phyloP scores from a whole-genome alignment of 495 filamentous ascomycete genomes.

The Annulohypoxylon bovei region DNA sequence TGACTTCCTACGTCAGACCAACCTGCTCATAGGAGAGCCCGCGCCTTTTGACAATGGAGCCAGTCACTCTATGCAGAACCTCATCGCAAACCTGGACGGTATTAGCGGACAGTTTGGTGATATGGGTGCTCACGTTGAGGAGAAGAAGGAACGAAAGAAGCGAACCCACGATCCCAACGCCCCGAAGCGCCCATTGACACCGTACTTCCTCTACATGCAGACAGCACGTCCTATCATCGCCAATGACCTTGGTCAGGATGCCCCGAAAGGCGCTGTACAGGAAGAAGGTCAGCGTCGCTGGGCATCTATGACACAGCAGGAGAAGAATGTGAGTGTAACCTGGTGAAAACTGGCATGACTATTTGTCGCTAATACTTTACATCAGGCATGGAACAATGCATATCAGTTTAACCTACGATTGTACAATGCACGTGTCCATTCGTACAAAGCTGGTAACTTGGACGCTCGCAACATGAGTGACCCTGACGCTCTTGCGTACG shows the following conservation, averaged over 20 bases:
- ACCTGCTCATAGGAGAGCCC: slow-evolving; percentile 76
- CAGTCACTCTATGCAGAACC: slow-evolving; percentile 59
- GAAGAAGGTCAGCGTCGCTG: slow-evolving; percentile 85
- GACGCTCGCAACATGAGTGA: slow-evolving; percentile 71
- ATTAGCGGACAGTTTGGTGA: slow-evolving; percentile 46
- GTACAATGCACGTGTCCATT: slow-evolving; percentile 76
- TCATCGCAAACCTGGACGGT: slow-evolving; percentile 56
- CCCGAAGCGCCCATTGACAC: slow-evolving; percentile 91
- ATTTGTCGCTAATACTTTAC: slow-evolving; percentile 18
- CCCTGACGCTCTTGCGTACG: slow-evolving; percentile 64
- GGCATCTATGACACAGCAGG: slow-evolving; percentile 73
- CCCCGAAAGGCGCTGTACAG: slow-evolving; percentile 80
- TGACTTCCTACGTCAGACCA: slow-evolving; percentile 85
- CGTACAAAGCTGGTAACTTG: slow-evolving; percentile 74
- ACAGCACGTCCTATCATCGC: slow-evolving; percentile 80
- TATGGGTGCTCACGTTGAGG: slow-evolving; percentile 59
- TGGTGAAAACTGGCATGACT: not conserved
- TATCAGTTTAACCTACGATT: slow-evolving; percentile 79
- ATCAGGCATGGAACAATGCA: slow-evolving; percentile 74
- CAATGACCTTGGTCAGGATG: slow-evolving; percentile 73
- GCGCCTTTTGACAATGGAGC: slow-evolving; percentile 55
- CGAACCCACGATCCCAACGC: slow-evolving; percentile 90
- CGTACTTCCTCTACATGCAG: slow-evolving; percentile 94
- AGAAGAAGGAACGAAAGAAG: slow-evolving; percentile 88
- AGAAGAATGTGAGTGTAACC: slow-evolving; percentile 73